phyloP scores from a whole-genome alignment of 345 rosid species.

The Eucalyptus tenuipes region DNA sequence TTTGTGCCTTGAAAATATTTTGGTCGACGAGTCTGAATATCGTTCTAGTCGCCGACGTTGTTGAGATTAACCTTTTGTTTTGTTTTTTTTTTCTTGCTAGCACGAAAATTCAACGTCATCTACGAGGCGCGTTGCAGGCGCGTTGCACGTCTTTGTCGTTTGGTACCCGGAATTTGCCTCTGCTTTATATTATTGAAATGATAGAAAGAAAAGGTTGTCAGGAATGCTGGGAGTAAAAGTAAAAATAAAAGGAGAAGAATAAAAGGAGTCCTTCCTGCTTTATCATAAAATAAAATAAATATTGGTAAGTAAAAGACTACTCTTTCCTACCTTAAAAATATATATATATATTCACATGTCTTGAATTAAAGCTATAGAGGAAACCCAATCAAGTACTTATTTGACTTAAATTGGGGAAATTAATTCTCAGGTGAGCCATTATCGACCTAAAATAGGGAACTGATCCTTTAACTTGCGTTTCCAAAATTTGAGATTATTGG shows the following conservation, averaged over 20 bases:
- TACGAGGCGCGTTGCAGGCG: too few species aligned
- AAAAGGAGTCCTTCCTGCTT: not conserved
- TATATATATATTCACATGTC: not conserved
- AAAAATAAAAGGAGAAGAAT: not conserved
- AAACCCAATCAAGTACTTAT: not conserved
- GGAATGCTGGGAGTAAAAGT: not conserved
- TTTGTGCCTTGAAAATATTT: not conserved
- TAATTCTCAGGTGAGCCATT: fast-evolving
- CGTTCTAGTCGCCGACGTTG: not conserved
- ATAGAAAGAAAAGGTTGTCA: not conserved
- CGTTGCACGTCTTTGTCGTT: not conserved
- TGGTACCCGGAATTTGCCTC: not conserved
- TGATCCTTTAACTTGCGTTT: fast-evolving
- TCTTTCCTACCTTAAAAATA: not conserved
- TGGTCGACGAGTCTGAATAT: not conserved
- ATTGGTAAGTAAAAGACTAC: not conserved
- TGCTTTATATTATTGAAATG: not conserved
- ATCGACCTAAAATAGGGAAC: not conserved
- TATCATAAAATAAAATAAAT: not conserved
- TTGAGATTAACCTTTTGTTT: not conserved
- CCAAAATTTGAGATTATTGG: not conserved
- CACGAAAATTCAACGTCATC: not conserved
- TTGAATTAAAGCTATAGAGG: not conserved
- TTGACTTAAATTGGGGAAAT: not conserved
- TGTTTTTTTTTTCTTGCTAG: not conserved